These are phyloP conservation scores for Cladorrhinum sp. DNA, from an alignment of 2,329 filamentous ascomycete genomes.

Conservation along the genomic window DNA sequence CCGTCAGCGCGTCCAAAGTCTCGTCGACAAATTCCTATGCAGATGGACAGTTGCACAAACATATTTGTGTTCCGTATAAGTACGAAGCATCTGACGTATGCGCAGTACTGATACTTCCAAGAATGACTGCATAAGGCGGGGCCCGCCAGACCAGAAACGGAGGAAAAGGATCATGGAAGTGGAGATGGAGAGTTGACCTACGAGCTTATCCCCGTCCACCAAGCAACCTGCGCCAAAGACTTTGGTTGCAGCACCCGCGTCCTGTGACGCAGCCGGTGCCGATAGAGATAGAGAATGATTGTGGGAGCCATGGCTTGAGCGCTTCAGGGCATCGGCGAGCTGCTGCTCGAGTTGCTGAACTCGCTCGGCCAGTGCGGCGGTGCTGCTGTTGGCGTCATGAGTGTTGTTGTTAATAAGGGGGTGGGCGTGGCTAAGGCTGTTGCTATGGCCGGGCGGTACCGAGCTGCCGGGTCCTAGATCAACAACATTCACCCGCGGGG, in stretches of 20 bases:
- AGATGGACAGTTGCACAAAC: neutral
- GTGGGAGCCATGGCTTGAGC: constrained; percentile 13
- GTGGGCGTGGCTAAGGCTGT: constrained; percentile 1
- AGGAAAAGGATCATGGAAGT: neutral
- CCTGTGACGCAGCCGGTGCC: constrained; percentile 4
- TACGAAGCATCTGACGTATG: neutral
- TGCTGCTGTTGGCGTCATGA: constrained; percentile 5
- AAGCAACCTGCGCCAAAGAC: constrained; percentile 51
- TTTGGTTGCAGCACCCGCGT: constrained; percentile 32
- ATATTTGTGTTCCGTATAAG: neutral
- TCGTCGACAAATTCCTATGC: neutral
- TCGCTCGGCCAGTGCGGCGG: constrained; percentile 34
- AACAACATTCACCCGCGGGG: neutral
- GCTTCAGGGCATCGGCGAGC: constrained; percentile 32
- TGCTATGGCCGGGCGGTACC: neutral
- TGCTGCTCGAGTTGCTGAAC: constrained; percentile 45
- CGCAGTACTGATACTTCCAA: neutral
- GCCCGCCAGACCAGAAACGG: neutral
- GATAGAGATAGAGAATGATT: constrained; percentile 10
- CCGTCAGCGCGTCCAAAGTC: constrained; percentile 16
- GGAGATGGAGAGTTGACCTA: constrained; percentile 28
- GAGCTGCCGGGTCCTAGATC: constrained; percentile 5
- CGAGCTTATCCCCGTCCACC: constrained; percentile 44
- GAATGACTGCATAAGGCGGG: neutral
- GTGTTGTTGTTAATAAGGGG: neutral